Evolutionary conservation across 805 yeast genomes (phyloP).

Genomic region (Hemisphaericaspora nanyangensis): DNA sequence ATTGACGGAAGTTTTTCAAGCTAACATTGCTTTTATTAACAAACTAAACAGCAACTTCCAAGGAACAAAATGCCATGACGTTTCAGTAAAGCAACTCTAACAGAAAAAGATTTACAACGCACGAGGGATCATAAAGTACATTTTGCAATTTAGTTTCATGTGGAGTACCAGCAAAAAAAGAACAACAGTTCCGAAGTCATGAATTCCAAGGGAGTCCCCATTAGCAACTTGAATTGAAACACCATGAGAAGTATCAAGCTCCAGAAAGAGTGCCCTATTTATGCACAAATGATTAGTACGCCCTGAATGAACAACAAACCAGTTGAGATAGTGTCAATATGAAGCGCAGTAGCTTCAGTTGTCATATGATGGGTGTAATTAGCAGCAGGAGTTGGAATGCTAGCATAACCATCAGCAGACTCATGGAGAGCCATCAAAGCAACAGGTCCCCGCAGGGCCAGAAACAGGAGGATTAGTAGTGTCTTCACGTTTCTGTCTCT

Average conservation of each 20-base stretch:
- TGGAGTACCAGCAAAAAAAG: background rate
- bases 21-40: background rate
- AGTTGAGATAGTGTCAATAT: too few species aligned
- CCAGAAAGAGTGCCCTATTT: background rate
- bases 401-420: too few species aligned
- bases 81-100: background rate
- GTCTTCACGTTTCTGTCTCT: too few species aligned
- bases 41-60: background rate
- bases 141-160: background rate
- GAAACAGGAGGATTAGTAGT: too few species aligned
- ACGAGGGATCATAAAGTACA: background rate
- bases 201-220: background rate
- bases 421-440: too few species aligned
- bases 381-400: too few species aligned
- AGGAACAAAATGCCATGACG: background rate
- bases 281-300: background rate
- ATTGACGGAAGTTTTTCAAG: background rate
- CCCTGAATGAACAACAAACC: background rate
- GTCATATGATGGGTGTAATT: too few species aligned
- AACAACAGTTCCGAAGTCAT: background rate
- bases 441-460: too few species aligned
- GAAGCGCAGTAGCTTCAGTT: too few species aligned
- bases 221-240: background rate
- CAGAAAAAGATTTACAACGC: background rate
- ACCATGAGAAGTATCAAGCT: background rate